A percentile compares a stretch with the other conserved stretches of the same genome.
phyloP scores from a whole-genome alignment of 2,329 filamentous ascomycete genomes.

The Phialophora tarda region DNA sequence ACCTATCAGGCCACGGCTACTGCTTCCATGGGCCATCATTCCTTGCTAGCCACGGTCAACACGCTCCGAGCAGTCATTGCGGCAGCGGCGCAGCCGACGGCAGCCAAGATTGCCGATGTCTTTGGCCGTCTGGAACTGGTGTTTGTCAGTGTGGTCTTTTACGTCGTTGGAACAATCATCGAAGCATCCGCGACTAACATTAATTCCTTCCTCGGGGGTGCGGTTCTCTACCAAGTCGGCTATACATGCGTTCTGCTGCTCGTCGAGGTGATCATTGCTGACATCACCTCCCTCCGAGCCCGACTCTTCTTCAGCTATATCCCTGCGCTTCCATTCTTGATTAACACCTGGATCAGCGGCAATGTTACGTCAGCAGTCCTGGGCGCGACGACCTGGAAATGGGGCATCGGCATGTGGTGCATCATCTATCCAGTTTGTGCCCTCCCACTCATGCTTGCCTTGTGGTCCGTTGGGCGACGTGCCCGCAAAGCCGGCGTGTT shows the following conservation, averaged over 20 bases:
- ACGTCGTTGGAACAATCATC: constrained; percentile 62
- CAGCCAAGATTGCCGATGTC: constrained; percentile 67
- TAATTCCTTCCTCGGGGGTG: constrained; percentile 61
- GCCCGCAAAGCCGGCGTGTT: constrained; percentile 60
- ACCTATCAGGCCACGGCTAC: constrained; percentile 58
- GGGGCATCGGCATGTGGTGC: constrained; percentile 69
- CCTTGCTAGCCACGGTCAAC: constrained; percentile 63
- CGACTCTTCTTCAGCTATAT: constrained; percentile 70
- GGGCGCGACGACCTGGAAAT: constrained; percentile 60
- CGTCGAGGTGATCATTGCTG: constrained; percentile 68
- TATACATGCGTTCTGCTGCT: constrained; percentile 67
- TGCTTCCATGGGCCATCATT: constrained; percentile 58
- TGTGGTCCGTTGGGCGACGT: constrained; percentile 58
- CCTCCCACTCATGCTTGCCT: constrained; percentile 60
- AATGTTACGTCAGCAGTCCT: constrained; percentile 61
- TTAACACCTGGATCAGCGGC: constrained; percentile 69
- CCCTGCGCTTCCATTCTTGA: constrained; percentile 63
- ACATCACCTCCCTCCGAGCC: constrained; percentile 66
- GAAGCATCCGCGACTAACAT: constrained; percentile 60
- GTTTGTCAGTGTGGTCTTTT: constrained; percentile 61
- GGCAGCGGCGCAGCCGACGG: constrained; percentile 63
- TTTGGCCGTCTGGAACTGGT: constrained; percentile 67
- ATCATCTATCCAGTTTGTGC: constrained; percentile 65
- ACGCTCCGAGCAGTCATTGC: constrained; percentile 65
- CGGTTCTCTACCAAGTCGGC: constrained; percentile 67